These are phyloP conservation scores for Russula olivacea DNA, from an alignment of 768 basidiomycete genomes.

Conservation along the genomic window DNA sequence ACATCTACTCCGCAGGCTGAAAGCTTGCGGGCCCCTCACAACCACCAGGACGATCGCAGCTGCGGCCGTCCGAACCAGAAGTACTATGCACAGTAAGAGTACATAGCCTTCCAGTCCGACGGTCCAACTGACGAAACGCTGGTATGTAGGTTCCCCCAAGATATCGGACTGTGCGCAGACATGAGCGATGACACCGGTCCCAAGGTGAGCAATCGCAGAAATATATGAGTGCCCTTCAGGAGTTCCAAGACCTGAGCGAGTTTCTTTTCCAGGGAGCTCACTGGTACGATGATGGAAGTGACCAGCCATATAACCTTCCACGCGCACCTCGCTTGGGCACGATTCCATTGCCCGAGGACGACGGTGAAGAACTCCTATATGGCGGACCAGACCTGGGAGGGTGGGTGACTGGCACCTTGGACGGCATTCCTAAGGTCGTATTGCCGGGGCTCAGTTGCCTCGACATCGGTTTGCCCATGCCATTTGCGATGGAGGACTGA, in stretches of 20 bases:
- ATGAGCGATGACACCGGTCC: not conserved
- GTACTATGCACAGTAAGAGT: not conserved
- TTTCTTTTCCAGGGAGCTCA: not conserved
- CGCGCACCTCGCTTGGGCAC: not conserved
- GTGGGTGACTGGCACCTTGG: not conserved
- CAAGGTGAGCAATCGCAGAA: slow-evolving; percentile 18
- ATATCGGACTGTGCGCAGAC: not conserved
- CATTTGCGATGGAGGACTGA: not conserved
- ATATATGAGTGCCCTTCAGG: too few relatives aligned
- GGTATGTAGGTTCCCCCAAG: slow-evolving; percentile 7
- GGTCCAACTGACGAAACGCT: slow-evolving; percentile 5
- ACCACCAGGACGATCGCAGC: slow-evolving; percentile 16
- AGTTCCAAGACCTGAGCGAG: not conserved
- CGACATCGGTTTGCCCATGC: not conserved
- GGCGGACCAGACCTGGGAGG: not conserved
- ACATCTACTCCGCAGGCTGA: not conserved
- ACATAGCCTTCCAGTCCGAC: not conserved
- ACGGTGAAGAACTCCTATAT: not conserved
- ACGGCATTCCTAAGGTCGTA: not conserved
- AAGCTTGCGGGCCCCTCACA: slow-evolving; percentile 14
- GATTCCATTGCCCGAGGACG: not conserved
- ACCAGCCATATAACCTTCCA: too few relatives aligned
- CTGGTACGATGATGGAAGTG: too few relatives aligned
- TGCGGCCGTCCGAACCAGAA: not conserved
- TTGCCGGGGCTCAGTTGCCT: not conserved